Evolutionary conservation across 257 asterid species (phyloP).

Genomic region (Solanum paucissectum): DNA sequence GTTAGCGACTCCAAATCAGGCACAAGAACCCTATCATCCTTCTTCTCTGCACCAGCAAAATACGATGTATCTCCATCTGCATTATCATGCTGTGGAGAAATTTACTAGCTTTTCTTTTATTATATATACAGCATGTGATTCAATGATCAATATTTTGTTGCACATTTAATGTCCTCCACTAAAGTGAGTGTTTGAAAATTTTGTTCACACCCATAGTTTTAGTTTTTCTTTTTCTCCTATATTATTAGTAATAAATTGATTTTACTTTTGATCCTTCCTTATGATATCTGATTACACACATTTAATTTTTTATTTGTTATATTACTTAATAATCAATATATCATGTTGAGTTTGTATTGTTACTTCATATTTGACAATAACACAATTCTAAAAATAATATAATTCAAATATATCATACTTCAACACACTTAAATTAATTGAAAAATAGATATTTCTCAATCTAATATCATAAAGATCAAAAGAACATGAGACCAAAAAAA

Average conservation of each 20-base stretch:
- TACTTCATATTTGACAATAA: background rate
- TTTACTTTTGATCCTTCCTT: too few species aligned
- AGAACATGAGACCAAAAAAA: background rate
- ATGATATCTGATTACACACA: too few species aligned
- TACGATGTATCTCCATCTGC: constrained; percentile 24
- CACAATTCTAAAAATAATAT: too few species aligned
- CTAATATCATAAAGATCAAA: background rate
- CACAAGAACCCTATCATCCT: constrained; percentile 89
- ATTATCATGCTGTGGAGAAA: background rate
- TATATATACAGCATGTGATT: background rate
- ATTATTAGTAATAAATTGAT: too few species aligned
- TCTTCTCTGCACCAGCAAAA: constrained; percentile 95
- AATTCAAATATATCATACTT: too few species aligned
- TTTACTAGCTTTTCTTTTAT: background rate
- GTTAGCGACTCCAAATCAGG: constrained; percentile 90
- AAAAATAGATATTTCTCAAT: too few species aligned
- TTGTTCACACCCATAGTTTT: background rate
- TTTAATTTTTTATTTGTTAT: too few species aligned
- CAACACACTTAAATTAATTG: background rate
- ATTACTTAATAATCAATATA: too few species aligned
- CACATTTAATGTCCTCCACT: background rate
- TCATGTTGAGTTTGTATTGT: too few species aligned
- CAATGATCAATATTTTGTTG: background rate
- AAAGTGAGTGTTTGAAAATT: background rate
- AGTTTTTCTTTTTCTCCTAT: too few species aligned